These are phyloP conservation scores for Colletotrichum liaoningense DNA, from an alignment of 2,329 filamentous ascomycete species.

Conservation along the genomic window DNA sequence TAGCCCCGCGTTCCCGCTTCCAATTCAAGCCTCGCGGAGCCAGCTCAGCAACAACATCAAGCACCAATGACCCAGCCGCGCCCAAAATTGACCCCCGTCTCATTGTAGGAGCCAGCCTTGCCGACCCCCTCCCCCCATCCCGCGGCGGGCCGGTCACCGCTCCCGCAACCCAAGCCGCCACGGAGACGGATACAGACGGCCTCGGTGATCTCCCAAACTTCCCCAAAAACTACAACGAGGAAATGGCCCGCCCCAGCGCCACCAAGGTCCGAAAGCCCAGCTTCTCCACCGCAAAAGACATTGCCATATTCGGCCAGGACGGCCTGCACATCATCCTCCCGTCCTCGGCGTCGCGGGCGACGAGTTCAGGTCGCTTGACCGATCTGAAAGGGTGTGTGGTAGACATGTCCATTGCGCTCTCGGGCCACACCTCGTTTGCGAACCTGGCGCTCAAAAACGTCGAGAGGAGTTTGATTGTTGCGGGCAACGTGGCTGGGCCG, in stretches of 20 bases:
- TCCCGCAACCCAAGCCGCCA: constrained; percentile 1
- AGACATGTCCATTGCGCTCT: constrained; percentile 79
- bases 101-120: constrained; percentile 36
- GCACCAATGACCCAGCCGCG: constrained; percentile 47
- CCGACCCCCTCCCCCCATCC: constrained; percentile 35
- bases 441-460: constrained; percentile 77
- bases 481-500: constrained; percentile 82
- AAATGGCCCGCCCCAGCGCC: constrained; percentile 56
- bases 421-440: constrained; percentile 72
- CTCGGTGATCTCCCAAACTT: constrained; percentile 51
- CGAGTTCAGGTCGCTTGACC: constrained; percentile 78
- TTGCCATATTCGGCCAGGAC: constrained; percentile 75
- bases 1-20: constrained; percentile 84
- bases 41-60: constrained; percentile 33
- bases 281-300: constrained; percentile 70
- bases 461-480: constrained; percentile 77
- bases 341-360: constrained; percentile 75
- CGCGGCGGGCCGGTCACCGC: constrained; percentile 35
- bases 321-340: constrained; percentile 83
- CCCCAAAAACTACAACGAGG: constrained; percentile 67
- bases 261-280: constrained; percentile 66
- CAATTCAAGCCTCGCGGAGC: constrained; percentile 71
- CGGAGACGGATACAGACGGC: constrained; percentile 46
- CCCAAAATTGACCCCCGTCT: constrained; percentile 57
- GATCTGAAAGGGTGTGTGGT: constrained; percentile 78